Base-by-base conservation (phyloP, 257 asterid genomes). In the Leptodermis oblonga region DNA sequence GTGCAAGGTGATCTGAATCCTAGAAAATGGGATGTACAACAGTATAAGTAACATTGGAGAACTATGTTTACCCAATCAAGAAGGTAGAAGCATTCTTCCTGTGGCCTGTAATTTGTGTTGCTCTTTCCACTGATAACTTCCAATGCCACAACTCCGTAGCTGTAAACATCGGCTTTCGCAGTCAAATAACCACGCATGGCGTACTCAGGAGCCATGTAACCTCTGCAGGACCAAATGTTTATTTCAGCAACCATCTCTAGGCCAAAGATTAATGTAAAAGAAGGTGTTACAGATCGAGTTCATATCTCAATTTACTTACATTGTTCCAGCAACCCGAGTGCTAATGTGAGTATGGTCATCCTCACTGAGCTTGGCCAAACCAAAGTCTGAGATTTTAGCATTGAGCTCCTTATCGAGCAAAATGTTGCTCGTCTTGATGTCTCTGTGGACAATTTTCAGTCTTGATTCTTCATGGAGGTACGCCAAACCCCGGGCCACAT, bases 151-250 rank as follows among this genome's bases (percentile, higher is more conserved):
- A 93, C 95, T 33, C 99, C 99, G 68, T 81, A 93, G 80, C 99
- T 90, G 84, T 90, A 93, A 49, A 92, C 96, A 62, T 92, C 98
- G 68, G 97, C 98, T 80, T 88, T 90, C 54, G 71, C 76, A 25
- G 98, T 92, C 39, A 92, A 79, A 73, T 86, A 83, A 37, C 96
- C 97, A 0, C 94, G 87, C 96, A 92, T 83, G 0, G 98, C 98
- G 52, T 92, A 92, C 66, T 92, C 98, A 6, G 98, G 98, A 63
- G 98, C 97, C 98, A 92, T 90, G 61, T 92, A 92, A 58, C 98
- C 97, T 71, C 98, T 92, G 86, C 75, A 79, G 53, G 42, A 54
- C 72, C 73, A 63, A 74, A 62, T 42, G 68, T 31, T 33, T 68
- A 39, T 37, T 22, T 39, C 22, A 7, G 42, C 7, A 26, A 7